phyloP scores from a whole-genome alignment of 2,329 filamentous ascomycete species.

The Lizonia empirigonia region DNA sequence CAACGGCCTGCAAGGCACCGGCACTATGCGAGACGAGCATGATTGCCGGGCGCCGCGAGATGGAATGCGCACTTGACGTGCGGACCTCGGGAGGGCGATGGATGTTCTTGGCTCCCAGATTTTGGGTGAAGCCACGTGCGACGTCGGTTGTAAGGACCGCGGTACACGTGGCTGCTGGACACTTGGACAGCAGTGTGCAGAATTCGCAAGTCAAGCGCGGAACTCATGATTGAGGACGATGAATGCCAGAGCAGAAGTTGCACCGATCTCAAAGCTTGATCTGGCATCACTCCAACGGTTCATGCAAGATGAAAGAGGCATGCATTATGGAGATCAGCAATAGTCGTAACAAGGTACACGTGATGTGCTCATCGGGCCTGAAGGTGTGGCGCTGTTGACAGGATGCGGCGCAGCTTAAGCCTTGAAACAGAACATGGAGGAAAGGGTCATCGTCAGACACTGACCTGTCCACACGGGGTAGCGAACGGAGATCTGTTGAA shows the following conservation, averaged over 20 bases:
- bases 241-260: too few species aligned
- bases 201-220: not conserved
- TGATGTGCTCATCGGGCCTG: not conserved
- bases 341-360: too few species aligned
- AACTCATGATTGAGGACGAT: not conserved
- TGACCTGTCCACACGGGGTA: conserved; percentile 5
- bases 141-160: not conserved
- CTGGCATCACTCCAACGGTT: not conserved
- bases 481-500: not conserved
- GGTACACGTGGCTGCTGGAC: conserved; percentile 5
- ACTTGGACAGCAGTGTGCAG: not conserved
- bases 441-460: conserved; percentile 7
- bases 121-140: conserved; percentile 7
- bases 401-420: conserved; percentile 10
- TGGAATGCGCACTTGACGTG: not conserved
- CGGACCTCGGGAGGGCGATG: not conserved
- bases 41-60: too few species aligned
- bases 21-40: conserved; percentile 4
- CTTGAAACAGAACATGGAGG: conserved; percentile 12
- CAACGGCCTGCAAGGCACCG: conserved; percentile 13
- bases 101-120: conserved; percentile 1
- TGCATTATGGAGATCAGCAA: conserved; percentile 3
- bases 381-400: conserved; percentile 12
- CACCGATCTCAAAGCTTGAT: conserved; percentile 4
- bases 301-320: not conserved